Percentiles rank a stretch among this genome's conserved stretches.
Evolutionary conservation across 148 eudicot species (phyloP).

Genomic region (Nepenthes gracilis): DNA sequence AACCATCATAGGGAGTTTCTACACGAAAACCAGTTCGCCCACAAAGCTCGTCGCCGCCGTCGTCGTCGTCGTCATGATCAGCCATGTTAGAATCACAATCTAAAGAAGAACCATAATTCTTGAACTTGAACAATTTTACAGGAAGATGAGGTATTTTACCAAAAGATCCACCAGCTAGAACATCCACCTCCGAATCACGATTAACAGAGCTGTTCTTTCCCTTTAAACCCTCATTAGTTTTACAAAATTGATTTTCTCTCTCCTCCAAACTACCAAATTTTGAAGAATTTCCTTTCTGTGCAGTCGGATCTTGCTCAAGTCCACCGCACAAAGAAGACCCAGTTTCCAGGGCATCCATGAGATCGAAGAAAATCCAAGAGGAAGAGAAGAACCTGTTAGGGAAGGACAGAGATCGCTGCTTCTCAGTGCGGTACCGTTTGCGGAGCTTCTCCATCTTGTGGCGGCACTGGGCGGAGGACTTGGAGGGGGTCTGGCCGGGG

Average conservation of each 20-base stretch:
- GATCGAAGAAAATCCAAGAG: slow-evolving; percentile 57
- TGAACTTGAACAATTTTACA: slow-evolving; percentile 8
- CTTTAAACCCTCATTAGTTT: slow-evolving; percentile 17
- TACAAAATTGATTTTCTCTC: slow-evolving; percentile 9
- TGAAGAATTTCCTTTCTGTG: background rate
- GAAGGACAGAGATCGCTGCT: slow-evolving; percentile 29
- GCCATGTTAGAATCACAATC: slow-evolving; percentile 4
- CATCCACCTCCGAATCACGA: background rate
- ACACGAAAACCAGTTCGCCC: no score
- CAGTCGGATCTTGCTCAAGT: background rate
- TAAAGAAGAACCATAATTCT: slow-evolving; percentile 6
- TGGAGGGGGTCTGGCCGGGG: slow-evolving; percentile 19
- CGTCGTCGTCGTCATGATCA: background rate
- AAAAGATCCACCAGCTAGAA: background rate
- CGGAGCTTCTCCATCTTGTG: slow-evolving; percentile 93
- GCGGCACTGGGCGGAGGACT: slow-evolving; percentile 73
- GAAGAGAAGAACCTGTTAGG: slow-evolving; percentile 27
- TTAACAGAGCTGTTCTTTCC: slow-evolving; percentile 5
- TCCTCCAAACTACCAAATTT: background rate
- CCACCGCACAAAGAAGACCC: slow-evolving; percentile 12
- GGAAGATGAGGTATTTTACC: slow-evolving; percentile 1
- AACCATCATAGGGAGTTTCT: background rate
- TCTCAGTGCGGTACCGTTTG: slow-evolving; percentile 66
- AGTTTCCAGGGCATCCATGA: slow-evolving; percentile 62
- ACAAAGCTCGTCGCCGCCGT: slow-evolving; percentile 1